These are phyloP conservation scores for Mortierella sp. DNA, from an alignment of 371 early-diverging fungal genomes.

Conservation along the genomic window DNA sequence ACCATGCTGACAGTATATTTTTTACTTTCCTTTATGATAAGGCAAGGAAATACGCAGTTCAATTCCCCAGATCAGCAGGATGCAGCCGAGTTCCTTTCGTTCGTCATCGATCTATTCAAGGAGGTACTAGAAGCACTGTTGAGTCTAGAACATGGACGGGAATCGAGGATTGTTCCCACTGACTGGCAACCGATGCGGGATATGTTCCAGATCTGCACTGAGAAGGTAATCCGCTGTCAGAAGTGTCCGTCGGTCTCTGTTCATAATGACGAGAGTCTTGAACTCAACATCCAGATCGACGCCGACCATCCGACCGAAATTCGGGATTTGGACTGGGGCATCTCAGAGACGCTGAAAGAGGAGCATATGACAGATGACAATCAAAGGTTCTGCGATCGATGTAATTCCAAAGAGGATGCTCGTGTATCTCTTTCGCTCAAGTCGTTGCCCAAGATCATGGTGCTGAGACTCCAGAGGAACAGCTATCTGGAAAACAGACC, in stretches of 20 bases:
- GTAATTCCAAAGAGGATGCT: slow-evolving; percentile 40
- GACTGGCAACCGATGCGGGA: slow-evolving; percentile 41
- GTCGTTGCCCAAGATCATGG: slow-evolving; percentile 40
- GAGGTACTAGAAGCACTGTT: slow-evolving; percentile 21
- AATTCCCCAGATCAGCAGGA: slow-evolving; percentile 47
- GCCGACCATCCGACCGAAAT: slow-evolving; percentile 19
- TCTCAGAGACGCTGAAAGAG: slow-evolving; percentile 43
- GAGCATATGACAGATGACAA: slow-evolving; percentile 48
- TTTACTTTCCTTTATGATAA: not conserved
- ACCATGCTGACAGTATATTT: not conserved
- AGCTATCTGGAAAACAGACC: slow-evolving; percentile 32
- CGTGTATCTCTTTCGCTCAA: slow-evolving; percentile 33
- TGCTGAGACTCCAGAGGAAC: slow-evolving; percentile 45
- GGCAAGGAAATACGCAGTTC: slow-evolving; percentile 32
- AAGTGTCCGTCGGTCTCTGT: slow-evolving; percentile 21
- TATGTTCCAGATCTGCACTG: slow-evolving; percentile 36
- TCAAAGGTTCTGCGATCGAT: slow-evolving; percentile 43
- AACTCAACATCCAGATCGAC: slow-evolving; percentile 46
- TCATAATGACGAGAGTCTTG: slow-evolving; percentile 25
- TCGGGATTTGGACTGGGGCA: slow-evolving; percentile 48
- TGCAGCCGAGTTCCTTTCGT: slow-evolving; percentile 47
- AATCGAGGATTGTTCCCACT: not conserved
- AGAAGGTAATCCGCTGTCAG: slow-evolving; percentile 37
- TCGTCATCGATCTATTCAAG: slow-evolving; percentile 36
- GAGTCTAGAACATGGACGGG: not conserved